Conservation (phyloP, 1,139 yeast species). For the Suhomyces yuchorum region DNA sequence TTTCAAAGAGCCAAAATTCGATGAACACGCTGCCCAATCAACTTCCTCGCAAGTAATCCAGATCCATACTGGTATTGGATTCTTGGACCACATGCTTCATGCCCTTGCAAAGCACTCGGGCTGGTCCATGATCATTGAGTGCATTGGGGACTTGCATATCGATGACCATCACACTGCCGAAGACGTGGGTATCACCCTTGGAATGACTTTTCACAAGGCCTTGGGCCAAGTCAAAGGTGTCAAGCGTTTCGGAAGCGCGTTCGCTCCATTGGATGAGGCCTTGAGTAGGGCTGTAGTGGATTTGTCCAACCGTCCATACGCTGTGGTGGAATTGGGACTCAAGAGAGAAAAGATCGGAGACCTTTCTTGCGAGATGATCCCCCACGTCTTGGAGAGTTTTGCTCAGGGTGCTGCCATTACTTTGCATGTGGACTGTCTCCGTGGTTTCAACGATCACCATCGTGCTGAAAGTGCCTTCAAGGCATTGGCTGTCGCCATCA, state of each 20-base stretch:
- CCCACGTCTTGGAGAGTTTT: constrained; percentile 91
- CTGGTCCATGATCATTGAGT: constrained; percentile 88
- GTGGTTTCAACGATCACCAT: constrained; percentile 96
- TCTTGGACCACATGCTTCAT: constrained; percentile 95
- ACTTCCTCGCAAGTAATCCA: constrained; percentile 70
- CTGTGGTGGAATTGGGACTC: constrained; percentile 85
- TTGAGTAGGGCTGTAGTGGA: constrained; percentile 93
- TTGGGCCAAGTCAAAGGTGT: constrained; percentile 89
- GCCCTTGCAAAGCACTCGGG: constrained; percentile 97
- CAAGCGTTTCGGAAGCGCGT: constrained; percentile 90
- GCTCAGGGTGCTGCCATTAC: constrained; percentile 91
- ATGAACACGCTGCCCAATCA: constrained; percentile 61
- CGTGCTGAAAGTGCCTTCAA: constrained; percentile 95
- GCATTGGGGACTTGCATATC: constrained; percentile 91
- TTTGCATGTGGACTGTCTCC: constrained; percentile 87
- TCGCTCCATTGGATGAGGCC: constrained; percentile 96
- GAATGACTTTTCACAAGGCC: constrained; percentile 86
- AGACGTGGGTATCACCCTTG: constrained; percentile 91
- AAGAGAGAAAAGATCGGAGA: constrained; percentile 93
- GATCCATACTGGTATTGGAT: constrained; percentile 91
- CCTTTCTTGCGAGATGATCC: constrained; percentile 92
- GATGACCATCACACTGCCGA: constrained; percentile 98
- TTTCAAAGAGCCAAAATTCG: constrained; percentile 31
- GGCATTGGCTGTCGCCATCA: constrained; percentile 89
- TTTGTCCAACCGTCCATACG: constrained; percentile 87